These are phyloP conservation scores for Globisporangium viniferum DNA, from an alignment of 352 stramenopile genomes.

Conservation along the genomic window DNA sequence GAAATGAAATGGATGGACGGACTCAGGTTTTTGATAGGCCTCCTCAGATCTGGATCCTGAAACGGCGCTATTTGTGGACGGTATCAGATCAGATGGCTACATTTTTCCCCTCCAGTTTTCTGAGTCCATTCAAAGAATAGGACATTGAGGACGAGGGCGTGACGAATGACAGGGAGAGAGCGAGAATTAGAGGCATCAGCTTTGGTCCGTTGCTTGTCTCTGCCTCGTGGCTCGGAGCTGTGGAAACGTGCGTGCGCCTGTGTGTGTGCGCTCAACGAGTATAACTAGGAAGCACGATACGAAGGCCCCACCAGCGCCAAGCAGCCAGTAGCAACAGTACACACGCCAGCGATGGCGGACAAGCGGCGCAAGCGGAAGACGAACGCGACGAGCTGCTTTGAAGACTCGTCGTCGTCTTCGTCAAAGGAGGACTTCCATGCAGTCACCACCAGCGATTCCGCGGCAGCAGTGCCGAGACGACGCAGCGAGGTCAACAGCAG, in stretches of 20 bases:
- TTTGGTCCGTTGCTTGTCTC: not conserved
- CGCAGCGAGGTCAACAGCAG: constrained; percentile 25
- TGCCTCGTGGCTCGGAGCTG: not conserved
- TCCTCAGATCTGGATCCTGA: not conserved
- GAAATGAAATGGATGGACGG: not conserved
- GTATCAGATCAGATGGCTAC: not conserved
- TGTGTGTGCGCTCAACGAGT: not conserved
- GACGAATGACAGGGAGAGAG: not conserved
- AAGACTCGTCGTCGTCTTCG: constrained; percentile 16
- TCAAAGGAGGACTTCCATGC: constrained; percentile 33
- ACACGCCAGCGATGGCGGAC: constrained; percentile 29
- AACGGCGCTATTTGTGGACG: not conserved
- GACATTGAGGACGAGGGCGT: constrained; percentile 3
- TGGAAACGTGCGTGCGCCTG: not conserved
- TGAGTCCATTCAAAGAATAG: not conserved
- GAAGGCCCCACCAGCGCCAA: not conserved
- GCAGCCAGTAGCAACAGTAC: constrained; percentile 11
- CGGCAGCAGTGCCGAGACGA: constrained; percentile 9
- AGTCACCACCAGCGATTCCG: constrained; percentile 22
- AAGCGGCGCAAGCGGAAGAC: constrained; percentile 35
- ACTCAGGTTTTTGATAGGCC: not conserved
- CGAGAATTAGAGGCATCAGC: no score
- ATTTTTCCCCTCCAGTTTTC: not conserved
- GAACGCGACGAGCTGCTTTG: constrained; percentile 20
- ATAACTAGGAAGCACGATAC: not conserved